Percentiles rank a stretch among this genome's conserved stretches.
phyloP scores from a whole-genome alignment of 257 asterid species.

The Anisodus tanguticus region DNA sequence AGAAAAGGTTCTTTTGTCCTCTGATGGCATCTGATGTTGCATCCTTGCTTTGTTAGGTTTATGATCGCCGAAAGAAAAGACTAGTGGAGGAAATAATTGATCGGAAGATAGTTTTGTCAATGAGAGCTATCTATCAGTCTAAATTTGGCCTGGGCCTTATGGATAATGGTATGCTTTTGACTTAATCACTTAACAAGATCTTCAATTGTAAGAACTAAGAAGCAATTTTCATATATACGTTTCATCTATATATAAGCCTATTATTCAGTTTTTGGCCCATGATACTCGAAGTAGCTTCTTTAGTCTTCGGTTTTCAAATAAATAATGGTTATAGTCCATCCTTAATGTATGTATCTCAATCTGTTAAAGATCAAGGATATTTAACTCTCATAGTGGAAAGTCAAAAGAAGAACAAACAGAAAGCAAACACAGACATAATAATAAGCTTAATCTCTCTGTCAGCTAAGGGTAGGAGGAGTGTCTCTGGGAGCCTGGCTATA shows the following conservation, averaged over 20 bases:
- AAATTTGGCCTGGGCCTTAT: constrained; percentile 90
- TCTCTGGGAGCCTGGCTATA: not conserved
- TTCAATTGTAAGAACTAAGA: not conserved
- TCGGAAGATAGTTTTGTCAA: constrained; percentile 85
- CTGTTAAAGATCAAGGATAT: not conserved
- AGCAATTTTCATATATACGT: not conserved
- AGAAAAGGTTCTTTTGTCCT: not conserved
- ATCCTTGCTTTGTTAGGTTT: constrained; percentile 60
- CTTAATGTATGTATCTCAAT: not conserved
- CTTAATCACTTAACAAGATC: not conserved
- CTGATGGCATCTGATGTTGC: constrained; percentile 4
- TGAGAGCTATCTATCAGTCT: constrained; percentile 96
- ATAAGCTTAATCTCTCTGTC: not conserved
- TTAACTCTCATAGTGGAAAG: not conserved
- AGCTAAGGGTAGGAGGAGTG: not conserved
- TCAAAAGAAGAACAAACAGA: not conserved
- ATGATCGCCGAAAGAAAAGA: constrained; percentile 85
- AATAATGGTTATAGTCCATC: constrained; percentile 8
- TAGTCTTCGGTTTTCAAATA: not conserved
- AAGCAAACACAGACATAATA: not conserved
- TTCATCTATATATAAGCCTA: too few species aligned
- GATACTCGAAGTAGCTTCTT: not conserved
- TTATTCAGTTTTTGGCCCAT: constrained; percentile 1
- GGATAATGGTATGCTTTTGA: constrained; percentile 70
- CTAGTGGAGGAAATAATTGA: constrained; percentile 96